These are phyloP conservation scores for Rhynchospora tenuis DNA, from an alignment of 176 grass and related monocot species.

Conservation along the genomic window DNA sequence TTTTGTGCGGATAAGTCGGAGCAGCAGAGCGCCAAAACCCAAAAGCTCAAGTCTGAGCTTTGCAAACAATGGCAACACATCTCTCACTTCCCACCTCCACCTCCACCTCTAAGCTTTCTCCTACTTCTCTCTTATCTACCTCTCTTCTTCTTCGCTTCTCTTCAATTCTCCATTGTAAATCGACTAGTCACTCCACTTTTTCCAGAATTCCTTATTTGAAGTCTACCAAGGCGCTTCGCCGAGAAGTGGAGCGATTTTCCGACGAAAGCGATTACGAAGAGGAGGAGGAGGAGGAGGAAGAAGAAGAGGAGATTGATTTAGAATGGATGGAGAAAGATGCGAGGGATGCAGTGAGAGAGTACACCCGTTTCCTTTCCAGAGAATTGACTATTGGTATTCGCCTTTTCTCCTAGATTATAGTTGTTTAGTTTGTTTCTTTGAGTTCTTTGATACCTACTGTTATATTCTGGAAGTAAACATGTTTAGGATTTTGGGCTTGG, in stretches of 20 bases:
- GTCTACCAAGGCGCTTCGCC: neutral
- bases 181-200: neutral
- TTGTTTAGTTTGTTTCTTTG: neutral
- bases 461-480: neutral
- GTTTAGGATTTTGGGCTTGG: neutral
- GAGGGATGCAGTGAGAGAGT: constrained; percentile 48
- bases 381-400: constrained; percentile 53
- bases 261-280: constrained; percentile 9
- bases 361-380: constrained; percentile 34
- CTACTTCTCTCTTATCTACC: constrained; percentile 8
- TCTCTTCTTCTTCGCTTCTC: constrained; percentile 22
- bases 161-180: neutral
- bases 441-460: neutral
- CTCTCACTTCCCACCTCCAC: constrained; percentile 18
- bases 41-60: neutral
- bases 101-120: constrained; percentile 1
- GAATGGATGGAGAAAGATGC: constrained; percentile 87
- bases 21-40: neutral
- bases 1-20: neutral
- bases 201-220: neutral
- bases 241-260: neutral
- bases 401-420: neutral
- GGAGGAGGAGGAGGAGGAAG: constrained; percentile 16
- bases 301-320: constrained; percentile 36
- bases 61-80: neutral